These are phyloP conservation scores for Leccinum disarticulatum DNA, from an alignment of 768 basidiomycete species.

Conservation along the genomic window DNA sequence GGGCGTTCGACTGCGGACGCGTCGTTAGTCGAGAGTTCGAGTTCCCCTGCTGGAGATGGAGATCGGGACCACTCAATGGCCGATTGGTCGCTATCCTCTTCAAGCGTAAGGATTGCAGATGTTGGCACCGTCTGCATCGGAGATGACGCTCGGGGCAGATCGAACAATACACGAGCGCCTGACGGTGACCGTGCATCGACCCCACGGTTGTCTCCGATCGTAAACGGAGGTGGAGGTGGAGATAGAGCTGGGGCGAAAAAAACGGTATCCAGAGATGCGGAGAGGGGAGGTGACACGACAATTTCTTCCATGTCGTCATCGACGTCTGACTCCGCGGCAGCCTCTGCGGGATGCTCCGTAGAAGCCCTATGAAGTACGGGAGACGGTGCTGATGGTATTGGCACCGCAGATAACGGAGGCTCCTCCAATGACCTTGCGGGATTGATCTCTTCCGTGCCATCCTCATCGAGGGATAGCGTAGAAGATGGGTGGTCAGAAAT, in stretches of 20 bases:
- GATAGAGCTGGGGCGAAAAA: conserved; percentile 10
- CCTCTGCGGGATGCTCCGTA: background rate
- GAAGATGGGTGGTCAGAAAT: background rate
- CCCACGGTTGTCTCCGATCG: conserved; percentile 16
- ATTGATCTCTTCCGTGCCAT: background rate
- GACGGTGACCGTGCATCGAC: background rate
- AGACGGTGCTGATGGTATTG: background rate
- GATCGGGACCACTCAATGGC: conserved; percentile 40
- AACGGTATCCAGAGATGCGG: conserved; percentile 1
- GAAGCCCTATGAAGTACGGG: conserved; percentile 3
- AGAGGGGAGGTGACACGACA: background rate
- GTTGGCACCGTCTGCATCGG: conserved; percentile 11
- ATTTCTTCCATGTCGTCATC: conserved; percentile 45
- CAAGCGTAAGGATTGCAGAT: conserved; percentile 2
- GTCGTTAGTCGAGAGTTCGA: conserved; percentile 4
- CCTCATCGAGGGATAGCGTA: background rate
- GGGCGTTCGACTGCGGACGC: conserved; percentile 21
- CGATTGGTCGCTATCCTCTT: conserved; percentile 27
- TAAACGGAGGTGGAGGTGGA: conserved; percentile 13
- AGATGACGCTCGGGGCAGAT: conserved; percentile 7
- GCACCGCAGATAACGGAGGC: conserved; percentile 6
- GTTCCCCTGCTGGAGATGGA: conserved; percentile 31
- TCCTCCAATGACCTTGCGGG: conserved; percentile 7
- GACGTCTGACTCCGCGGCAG: conserved; percentile 16
- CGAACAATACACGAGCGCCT: conserved; percentile 2